Evolutionary conservation across 768 basidiomycete species (phyloP).

Genomic region (Leccinellum albellum): DNA sequence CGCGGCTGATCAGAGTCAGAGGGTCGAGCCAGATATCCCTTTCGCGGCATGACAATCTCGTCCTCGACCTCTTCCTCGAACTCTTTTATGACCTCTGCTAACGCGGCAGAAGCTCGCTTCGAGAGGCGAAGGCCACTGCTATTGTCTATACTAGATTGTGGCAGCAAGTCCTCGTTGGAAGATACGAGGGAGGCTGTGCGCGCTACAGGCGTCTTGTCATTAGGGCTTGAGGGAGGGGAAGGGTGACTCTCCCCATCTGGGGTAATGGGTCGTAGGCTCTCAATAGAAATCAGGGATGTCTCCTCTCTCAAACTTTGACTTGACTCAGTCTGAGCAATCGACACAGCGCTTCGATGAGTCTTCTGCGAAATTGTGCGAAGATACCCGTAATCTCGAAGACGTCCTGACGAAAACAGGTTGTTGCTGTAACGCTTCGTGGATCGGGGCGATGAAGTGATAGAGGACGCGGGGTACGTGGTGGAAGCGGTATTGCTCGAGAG

Average conservation of each 20-base stretch:
- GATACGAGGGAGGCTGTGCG: conserved; percentile 42
- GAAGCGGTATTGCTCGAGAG: conserved; percentile 37
- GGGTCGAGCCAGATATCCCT: conserved; percentile 43
- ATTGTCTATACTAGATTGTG: conserved; percentile 16
- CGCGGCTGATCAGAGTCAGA: conserved; percentile 26
- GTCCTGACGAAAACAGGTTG: conserved; percentile 81
- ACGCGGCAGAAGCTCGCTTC: conserved; percentile 63
- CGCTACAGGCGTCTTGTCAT: conserved; percentile 36
- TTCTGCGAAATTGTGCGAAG: conserved; percentile 52
- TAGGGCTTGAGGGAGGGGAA: conserved; percentile 43
- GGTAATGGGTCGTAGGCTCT: conserved; percentile 49
- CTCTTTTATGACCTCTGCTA: conserved; percentile 74
- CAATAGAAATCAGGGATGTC: conserved; percentile 40
- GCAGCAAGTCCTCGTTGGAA: conserved; percentile 29
- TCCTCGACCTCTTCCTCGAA: conserved; percentile 73
- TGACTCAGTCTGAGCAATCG: conserved; percentile 46
- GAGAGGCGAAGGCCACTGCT: conserved; percentile 30
- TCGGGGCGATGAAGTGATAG: conserved; percentile 37
- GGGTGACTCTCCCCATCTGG: conserved; percentile 47
- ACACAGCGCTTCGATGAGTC: conserved; percentile 35
- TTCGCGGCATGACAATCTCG: conserved; percentile 72
- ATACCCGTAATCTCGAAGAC: conserved; percentile 71
- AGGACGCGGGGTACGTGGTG: conserved; percentile 38
- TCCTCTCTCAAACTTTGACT: conserved; percentile 45
- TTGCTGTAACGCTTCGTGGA: conserved; percentile 77